Percentiles rank a stretch among this genome's conserved stretches.
Conservation (phyloP, 169 alveolate genomes). For the Cyclospora cayetanensis region DNA sequence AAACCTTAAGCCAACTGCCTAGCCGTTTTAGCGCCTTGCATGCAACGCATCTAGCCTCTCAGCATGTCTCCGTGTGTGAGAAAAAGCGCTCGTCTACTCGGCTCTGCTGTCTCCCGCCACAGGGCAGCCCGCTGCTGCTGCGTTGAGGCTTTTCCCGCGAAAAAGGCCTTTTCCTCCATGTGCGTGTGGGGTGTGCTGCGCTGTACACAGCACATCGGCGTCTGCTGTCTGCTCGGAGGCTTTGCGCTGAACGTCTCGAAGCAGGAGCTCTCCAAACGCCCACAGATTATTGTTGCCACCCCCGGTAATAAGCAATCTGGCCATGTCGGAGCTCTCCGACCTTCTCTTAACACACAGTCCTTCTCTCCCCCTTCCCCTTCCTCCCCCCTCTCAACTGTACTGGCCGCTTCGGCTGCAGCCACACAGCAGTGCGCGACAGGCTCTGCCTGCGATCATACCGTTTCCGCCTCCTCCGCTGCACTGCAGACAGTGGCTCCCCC, state of each 20-base stretch:
- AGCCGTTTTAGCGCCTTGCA: neutral
- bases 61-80: neutral
- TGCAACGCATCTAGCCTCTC: neutral
- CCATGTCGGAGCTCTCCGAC: too few relatives aligned
- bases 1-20: neutral
- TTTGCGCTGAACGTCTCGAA: neutral
- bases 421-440: too few relatives aligned
- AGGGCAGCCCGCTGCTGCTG: neutral
- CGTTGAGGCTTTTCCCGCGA: neutral
- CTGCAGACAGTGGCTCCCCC: neutral
- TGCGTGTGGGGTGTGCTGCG: neutral
- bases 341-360: too few relatives aligned
- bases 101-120: neutral
- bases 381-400: too few relatives aligned
- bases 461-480: too few relatives aligned
- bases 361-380: too few relatives aligned
- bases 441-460: too few relatives aligned
- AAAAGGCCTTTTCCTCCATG: neutral
- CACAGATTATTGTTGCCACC: neutral
- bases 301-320: neutral
- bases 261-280: neutral
- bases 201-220: neutral
- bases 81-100: neutral
- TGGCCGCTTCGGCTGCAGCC: too few relatives aligned
- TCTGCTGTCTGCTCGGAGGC: neutral